Conservation (phyloP, 2,329 filamentous ascomycete species). For the Monilinia aucupariae region DNA sequence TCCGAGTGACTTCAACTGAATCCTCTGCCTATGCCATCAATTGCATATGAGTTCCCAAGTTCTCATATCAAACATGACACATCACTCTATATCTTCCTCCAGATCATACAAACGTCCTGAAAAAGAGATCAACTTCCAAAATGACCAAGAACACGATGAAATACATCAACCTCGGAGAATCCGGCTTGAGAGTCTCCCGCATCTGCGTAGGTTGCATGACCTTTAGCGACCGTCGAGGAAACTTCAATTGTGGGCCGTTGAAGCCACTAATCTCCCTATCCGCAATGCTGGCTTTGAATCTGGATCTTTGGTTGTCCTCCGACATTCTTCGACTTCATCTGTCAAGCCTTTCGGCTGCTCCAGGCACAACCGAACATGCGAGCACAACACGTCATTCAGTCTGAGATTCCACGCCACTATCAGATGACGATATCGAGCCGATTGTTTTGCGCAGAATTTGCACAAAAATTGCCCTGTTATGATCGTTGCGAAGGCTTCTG, state of each 20-base stretch:
- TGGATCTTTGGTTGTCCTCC: constrained; percentile 22
- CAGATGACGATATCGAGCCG: neutral
- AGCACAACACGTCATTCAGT: neutral
- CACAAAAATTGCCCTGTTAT: neutral
- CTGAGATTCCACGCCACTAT: neutral
- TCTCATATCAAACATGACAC: neutral
- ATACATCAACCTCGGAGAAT: constrained; percentile 37
- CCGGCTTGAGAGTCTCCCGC: constrained; percentile 48
- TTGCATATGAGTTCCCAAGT: neutral
- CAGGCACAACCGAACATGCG: neutral
- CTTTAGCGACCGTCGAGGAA: constrained; percentile 37
- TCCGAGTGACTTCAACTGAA: constrained; percentile 2
- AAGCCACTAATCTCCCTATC: constrained; percentile 42
- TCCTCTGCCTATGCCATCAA: neutral
- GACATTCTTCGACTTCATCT: too few relatives aligned
- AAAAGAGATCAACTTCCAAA: neutral
- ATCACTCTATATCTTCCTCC: neutral
- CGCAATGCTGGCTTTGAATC: constrained; percentile 46
- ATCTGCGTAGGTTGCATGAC: constrained; percentile 49
- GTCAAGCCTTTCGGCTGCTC: neutral
- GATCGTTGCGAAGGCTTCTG: neutral
- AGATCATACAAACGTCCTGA: neutral
- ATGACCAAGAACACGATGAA: constrained; percentile 18
- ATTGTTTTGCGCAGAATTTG: neutral
- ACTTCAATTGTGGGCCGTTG: constrained; percentile 13